A percentile compares a stretch with the other conserved stretches of the same genome.
phyloP scores from a whole-genome alignment of 768 basidiomycete species.

The Tricholoma terreum region DNA sequence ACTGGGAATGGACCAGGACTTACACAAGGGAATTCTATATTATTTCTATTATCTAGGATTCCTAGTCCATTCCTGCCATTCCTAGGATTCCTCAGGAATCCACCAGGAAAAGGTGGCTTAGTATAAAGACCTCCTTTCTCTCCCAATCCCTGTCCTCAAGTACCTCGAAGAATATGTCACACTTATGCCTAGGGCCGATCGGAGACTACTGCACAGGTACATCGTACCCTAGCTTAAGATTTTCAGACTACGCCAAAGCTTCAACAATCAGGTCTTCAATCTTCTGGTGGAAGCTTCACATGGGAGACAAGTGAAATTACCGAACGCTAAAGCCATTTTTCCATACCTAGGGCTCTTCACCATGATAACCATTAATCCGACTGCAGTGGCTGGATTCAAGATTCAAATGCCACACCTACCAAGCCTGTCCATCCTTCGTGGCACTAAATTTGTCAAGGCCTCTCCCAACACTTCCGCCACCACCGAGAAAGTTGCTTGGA shows the following conservation, averaged over 20 bases:
- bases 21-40: too few relatives aligned
- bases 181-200: neutral
- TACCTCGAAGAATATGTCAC: neutral
- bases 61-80: too few relatives aligned
- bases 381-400: neutral
- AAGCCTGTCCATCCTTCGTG: neutral
- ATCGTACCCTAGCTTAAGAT: neutral
- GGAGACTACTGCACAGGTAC: neutral
- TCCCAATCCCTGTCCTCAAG: too few relatives aligned
- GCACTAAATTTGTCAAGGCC: neutral
- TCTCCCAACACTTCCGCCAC: neutral
- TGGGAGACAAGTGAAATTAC: neutral
- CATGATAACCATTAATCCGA: neutral
- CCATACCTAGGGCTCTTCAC: neutral
- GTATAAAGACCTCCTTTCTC: too few relatives aligned
- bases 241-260: neutral
- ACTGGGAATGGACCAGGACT: too few relatives aligned
- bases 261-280: neutral
- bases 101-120: too few relatives aligned
- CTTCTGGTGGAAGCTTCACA: neutral
- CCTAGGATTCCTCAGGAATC: too few relatives aligned
- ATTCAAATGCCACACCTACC: neutral
- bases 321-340: neutral
- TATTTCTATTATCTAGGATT: too few relatives aligned
- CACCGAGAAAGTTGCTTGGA: neutral